These are phyloP conservation scores for Penicillium argentinense DNA, from an alignment of 495 filamentous ascomycete species.

Conservation along the genomic window DNA sequence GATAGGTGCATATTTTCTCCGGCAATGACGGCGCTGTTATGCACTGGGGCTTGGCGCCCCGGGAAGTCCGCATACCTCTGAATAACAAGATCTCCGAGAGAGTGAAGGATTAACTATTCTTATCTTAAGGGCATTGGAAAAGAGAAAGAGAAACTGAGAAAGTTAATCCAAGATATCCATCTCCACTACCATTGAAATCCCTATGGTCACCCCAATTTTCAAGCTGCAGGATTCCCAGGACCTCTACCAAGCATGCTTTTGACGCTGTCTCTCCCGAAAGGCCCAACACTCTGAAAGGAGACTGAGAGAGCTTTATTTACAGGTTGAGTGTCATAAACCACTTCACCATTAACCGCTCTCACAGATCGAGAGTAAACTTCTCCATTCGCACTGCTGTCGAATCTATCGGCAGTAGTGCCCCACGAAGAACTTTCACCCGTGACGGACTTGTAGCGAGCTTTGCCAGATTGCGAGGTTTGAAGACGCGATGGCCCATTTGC, in stretches of 20 bases:
- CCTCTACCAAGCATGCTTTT: constrained; percentile 24
- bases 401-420: constrained; percentile 30
- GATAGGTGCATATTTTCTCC: constrained; percentile 14
- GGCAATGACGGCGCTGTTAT: too few species aligned
- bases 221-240: too few species aligned
- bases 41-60: too few species aligned
- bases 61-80: too few species aligned
- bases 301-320: background rate
- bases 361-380: constrained; percentile 50
- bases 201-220: too few species aligned
- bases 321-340: constrained; percentile 33
- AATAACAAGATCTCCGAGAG: too few species aligned
- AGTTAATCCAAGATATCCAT: too few species aligned
- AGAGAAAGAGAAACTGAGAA: too few species aligned
- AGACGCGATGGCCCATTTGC: constrained; percentile 29
- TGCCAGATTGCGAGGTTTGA: constrained; percentile 31
- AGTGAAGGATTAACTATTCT: too few species aligned
- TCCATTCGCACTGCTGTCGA: constrained; percentile 27
- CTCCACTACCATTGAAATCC: too few species aligned
- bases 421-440: constrained; percentile 23
- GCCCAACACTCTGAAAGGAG: background rate
- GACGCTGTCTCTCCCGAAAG: constrained; percentile 15
- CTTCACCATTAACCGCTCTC: constrained; percentile 49
- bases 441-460: constrained; percentile 23
- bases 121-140: too few species aligned